Conservation (phyloP, 2,329 filamentous ascomycete genomes). For the Colletotrichum liriopes region DNA sequence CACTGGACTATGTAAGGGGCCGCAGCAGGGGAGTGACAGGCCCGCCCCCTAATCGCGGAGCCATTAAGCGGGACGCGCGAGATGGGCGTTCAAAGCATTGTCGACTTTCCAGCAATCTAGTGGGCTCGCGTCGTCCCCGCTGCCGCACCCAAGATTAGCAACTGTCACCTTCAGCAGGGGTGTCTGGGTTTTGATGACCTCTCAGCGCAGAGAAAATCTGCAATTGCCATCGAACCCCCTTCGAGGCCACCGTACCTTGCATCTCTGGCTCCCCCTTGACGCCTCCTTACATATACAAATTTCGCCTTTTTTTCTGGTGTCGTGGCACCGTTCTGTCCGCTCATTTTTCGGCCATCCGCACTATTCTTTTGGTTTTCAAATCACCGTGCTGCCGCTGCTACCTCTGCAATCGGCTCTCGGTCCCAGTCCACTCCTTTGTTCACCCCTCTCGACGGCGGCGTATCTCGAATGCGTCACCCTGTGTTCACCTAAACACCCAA, state of each 20-base stretch:
- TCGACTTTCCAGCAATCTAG: conserved; percentile 25
- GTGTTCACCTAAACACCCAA: conserved; percentile 38
- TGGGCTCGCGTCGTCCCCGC: conserved; percentile 37
- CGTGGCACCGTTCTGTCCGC: conserved; percentile 33
- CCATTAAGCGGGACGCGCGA: conserved; percentile 37
- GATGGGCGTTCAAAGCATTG: conserved; percentile 10
- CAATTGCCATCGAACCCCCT: conserved; percentile 35
- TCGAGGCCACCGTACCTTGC: conserved; percentile 31
- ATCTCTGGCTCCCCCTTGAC: conserved; percentile 25
- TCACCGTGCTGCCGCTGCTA: conserved; percentile 25
- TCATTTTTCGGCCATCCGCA: conserved; percentile 40
- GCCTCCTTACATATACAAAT: conserved; percentile 38
- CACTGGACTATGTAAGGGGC: conserved; percentile 16
- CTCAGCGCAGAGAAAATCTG: conserved; percentile 39
- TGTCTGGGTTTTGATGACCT: conserved; percentile 34
- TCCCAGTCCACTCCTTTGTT: conserved; percentile 40
- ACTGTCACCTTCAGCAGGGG: conserved; percentile 38
- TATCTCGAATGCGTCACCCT: conserved; percentile 44
- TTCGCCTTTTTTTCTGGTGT: conserved; percentile 18
- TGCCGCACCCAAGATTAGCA: conserved; percentile 40
- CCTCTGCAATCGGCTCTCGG: conserved; percentile 28
- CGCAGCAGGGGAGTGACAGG: conserved; percentile 26
- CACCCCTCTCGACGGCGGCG: conserved; percentile 22
- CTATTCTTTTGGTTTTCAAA: conserved; percentile 34
- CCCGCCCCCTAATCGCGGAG: conserved; percentile 35